Conservation (phyloP, 768 basidiomycete genomes). For the Hydnum rufescens region DNA sequence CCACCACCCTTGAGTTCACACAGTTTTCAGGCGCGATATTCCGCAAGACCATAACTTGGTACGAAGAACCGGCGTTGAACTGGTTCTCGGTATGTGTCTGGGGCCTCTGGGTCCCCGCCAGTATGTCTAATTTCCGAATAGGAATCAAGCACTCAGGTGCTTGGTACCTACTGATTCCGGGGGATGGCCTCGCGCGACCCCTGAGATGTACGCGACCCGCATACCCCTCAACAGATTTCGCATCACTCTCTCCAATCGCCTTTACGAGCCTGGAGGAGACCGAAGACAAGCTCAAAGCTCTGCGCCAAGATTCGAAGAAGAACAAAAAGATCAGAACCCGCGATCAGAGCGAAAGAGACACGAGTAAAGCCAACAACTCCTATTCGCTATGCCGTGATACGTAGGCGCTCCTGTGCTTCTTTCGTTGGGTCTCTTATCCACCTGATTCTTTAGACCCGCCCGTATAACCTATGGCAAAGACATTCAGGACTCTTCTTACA, state of each 20-base stretch:
- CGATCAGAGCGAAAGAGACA: neutral
- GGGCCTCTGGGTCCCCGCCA: neutral
- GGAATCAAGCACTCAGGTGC: neutral
- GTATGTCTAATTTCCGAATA: neutral
- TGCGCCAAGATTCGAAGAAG: neutral
- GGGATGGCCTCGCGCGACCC: neutral
- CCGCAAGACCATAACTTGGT: neutral
- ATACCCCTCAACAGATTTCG: neutral
- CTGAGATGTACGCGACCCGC: neutral
- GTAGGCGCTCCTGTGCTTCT: neutral
- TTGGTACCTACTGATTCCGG: neutral
- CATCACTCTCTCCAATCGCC: neutral
- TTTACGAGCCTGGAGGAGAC: neutral
- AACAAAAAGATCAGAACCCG: neutral
- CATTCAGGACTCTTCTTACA: neutral
- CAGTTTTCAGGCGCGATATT: neutral
- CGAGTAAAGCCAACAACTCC: neutral
- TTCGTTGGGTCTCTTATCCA: neutral
- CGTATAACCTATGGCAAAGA: neutral
- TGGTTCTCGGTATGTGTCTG: neutral
- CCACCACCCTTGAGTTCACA: neutral
- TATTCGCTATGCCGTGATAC: neutral
- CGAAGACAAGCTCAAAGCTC: neutral
- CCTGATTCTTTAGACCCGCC: neutral
- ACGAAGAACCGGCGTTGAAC: neutral